A percentile compares a stretch with the other conserved stretches of the same genome.
Conservation (phyloP, 148 eudicot species). For the Chenopodium suecicum region DNA sequence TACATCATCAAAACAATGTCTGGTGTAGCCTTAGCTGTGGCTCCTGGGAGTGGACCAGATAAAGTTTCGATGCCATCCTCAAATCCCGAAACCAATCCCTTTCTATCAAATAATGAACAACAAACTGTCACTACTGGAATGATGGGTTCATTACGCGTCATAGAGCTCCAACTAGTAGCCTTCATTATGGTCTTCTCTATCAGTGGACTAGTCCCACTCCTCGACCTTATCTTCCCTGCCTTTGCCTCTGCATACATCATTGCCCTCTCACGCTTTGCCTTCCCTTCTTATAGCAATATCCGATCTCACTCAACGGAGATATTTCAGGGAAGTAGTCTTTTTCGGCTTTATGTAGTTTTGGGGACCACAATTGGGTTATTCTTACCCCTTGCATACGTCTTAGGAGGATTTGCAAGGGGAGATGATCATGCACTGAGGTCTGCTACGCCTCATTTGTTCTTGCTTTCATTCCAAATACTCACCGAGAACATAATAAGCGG, state of each 20-base stretch:
- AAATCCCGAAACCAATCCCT: slow-evolving; percentile 18
- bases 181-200: slow-evolving; percentile 94
- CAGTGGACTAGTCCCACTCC: slow-evolving; percentile 82
- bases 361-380: slow-evolving; percentile 76
- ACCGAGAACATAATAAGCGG: slow-evolving; percentile 81
- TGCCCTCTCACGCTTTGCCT: slow-evolving; percentile 59
- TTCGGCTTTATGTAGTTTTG: slow-evolving; percentile 50
- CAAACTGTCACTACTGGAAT: slow-evolving; percentile 31
- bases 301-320: slow-evolving; percentile 31
- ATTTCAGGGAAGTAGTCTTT: slow-evolving; percentile 45
- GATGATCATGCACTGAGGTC: slow-evolving; percentile 83
- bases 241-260: slow-evolving; percentile 60
- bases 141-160: slow-evolving; percentile 74
- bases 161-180: slow-evolving; percentile 86
- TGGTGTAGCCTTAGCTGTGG: slow-evolving; percentile 61
- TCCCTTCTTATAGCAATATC: slow-evolving; percentile 35
- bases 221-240: slow-evolving; percentile 72
- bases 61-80: slow-evolving; percentile 19
- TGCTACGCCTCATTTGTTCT: slow-evolving; percentile 85
- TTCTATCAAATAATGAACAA: slow-evolving; percentile 8
- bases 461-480: slow-evolving; percentile 80
- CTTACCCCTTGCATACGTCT: slow-evolving; percentile 79
- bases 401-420: slow-evolving; percentile 90
- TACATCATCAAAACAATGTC: slow-evolving; percentile 44
- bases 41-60: slow-evolving; percentile 41